Conservation (phyloP, 1,284 basidiomycete genomes). For the Rhizopogon parksii region DNA sequence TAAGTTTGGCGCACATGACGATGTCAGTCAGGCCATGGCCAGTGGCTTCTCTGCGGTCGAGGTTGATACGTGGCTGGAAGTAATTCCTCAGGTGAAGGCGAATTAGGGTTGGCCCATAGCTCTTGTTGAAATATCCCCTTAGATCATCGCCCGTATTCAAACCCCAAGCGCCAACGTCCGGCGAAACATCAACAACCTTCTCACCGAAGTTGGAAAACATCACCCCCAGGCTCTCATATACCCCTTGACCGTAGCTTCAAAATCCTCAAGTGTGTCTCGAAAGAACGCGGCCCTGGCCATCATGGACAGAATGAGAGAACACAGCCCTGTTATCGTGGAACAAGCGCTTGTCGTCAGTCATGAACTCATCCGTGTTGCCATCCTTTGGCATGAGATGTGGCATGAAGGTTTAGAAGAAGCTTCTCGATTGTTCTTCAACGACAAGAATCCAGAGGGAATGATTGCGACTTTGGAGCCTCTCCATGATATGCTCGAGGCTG, state of each 20-base stretch:
- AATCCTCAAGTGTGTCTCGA: constrained; percentile 84
- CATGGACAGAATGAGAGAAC: constrained; percentile 92
- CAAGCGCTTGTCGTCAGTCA: constrained; percentile 91
- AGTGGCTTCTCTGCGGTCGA: constrained; percentile 87
- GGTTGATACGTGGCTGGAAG: constrained; percentile 98
- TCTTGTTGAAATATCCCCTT: constrained; percentile 1
- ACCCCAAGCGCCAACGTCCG: constrained; percentile 87
- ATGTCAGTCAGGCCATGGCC: constrained; percentile 87
- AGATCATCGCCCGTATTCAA: constrained; percentile 99
- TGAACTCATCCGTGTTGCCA: constrained; percentile 95
- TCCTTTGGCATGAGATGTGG: constrained; percentile 99
- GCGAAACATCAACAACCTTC: constrained; percentile 82
- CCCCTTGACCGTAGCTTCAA: constrained; percentile 95
- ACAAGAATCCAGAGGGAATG: constrained; percentile 99
- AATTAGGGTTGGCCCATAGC: not conserved
- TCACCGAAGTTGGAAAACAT: constrained; percentile 91
- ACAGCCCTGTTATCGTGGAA: constrained; percentile 83
- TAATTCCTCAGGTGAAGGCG: constrained; percentile 82
- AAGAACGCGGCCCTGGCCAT: constrained; percentile 83
- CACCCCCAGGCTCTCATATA: constrained; percentile 99
- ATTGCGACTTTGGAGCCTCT: constrained; percentile 91
- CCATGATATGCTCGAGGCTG: constrained; percentile 89
- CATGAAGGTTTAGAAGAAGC: constrained; percentile 98
- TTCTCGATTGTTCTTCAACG: constrained; percentile 94
- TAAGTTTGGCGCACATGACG: constrained; percentile 90